phyloP scores from a whole-genome alignment of 2,329 filamentous ascomycete genomes.

The Talaromyces rugulosus region DNA sequence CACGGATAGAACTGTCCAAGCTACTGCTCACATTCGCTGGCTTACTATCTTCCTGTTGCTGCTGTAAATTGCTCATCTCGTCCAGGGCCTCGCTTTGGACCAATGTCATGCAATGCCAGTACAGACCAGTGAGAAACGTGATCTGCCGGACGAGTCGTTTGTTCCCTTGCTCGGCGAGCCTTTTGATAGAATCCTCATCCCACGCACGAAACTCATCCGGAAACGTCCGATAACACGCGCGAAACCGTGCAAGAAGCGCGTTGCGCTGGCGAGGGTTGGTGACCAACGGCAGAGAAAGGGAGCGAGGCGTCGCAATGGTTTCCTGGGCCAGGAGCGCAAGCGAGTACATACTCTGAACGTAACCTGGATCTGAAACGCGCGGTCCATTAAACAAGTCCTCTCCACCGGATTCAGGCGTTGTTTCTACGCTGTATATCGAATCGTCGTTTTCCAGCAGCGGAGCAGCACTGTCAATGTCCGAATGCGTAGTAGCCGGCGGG shows the following conservation, averaged over 20 bases:
- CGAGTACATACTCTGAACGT: slow-evolving; percentile 13
- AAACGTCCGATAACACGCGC: slow-evolving; percentile 11
- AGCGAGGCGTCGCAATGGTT: slow-evolving; percentile 11
- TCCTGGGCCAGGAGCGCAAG: slow-evolving; percentile 12
- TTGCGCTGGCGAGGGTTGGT: slow-evolving; percentile 8
- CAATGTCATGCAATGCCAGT: slow-evolving; percentile 12
- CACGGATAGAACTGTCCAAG: slow-evolving; percentile 5
- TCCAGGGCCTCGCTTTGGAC: slow-evolving; percentile 12
- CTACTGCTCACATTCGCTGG: background rate
- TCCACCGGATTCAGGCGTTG: background rate
- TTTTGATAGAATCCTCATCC: slow-evolving; percentile 7
- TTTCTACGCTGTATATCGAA: slow-evolving; percentile 2
- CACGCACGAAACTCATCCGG: slow-evolving; percentile 12
- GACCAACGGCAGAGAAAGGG: slow-evolving; percentile 12
- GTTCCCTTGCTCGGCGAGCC: slow-evolving; percentile 2
- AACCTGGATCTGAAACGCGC: slow-evolving; percentile 7
- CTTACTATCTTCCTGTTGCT: background rate
- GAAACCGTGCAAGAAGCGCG: slow-evolving; percentile 7
- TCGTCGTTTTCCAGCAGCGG: slow-evolving; percentile 11
- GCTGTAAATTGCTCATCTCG: slow-evolving; percentile 1
- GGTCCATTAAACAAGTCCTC: slow-evolving; percentile 9
- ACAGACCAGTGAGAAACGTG: slow-evolving; percentile 11
- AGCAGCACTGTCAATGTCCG: slow-evolving; percentile 9
- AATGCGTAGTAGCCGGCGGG: slow-evolving; percentile 9
- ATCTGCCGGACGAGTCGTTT: slow-evolving; percentile 12